These are phyloP conservation scores for Pseudonectria foliicola DNA, from an alignment of 2,329 filamentous ascomycete genomes.

Conservation along the genomic window DNA sequence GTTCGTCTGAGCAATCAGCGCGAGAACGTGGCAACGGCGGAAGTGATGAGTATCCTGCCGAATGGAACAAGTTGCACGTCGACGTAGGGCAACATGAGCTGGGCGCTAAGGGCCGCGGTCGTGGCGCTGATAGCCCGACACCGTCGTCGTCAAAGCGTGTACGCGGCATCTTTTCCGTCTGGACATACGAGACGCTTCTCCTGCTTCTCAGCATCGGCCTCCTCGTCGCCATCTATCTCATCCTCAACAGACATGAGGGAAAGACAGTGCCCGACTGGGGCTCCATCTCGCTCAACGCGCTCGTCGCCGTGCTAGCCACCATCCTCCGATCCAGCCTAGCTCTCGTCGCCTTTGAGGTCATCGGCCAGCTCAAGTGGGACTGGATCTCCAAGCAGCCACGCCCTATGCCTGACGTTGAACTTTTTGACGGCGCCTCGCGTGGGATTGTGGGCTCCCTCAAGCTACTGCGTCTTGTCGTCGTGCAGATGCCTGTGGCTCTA, in stretches of 20 bases:
- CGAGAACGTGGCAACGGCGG: too few species aligned
- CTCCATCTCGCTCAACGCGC: slow-evolving; percentile 1
- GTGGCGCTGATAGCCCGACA: too few species aligned
- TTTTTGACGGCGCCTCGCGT: slow-evolving; percentile 4
- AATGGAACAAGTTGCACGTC: too few species aligned
- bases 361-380: slow-evolving; percentile 2
- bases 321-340: background rate
- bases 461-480: background rate
- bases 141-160: too few species aligned
- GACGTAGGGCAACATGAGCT: too few species aligned
- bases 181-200: slow-evolving; percentile 1
- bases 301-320: slow-evolving; percentile 1
- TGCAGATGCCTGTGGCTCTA: background rate
- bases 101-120: too few species aligned
- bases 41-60: too few species aligned
- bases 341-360: background rate
- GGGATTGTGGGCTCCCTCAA: slow-evolving; percentile 3
- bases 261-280: background rate
- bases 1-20: too few species aligned
- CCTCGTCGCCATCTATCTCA: slow-evolving; percentile 1
- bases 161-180: background rate
- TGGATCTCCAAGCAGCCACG: slow-evolving; percentile 1
- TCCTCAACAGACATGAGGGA: background rate
- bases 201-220: slow-evolving; percentile 1
- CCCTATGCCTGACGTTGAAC: slow-evolving; percentile 1